Percentiles rank a stretch among this genome's conserved stretches.
phyloP scores from a whole-genome alignment of 805 yeast genomes.

The Myxozyma lipomycoides region DNA sequence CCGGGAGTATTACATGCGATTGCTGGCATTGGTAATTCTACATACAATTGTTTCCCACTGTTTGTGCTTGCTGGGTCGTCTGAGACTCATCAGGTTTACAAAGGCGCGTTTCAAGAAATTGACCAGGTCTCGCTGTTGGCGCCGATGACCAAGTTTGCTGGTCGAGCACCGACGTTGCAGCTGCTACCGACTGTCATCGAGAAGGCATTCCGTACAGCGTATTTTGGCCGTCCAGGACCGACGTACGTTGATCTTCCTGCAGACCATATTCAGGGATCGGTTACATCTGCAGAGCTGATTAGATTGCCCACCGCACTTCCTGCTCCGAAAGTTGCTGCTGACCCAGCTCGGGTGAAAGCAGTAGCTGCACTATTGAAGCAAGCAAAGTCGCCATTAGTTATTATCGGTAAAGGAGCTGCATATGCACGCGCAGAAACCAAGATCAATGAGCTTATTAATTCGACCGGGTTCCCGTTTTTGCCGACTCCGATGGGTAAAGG shows the following conservation, averaged over 20 bases:
- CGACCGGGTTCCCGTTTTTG: slow-evolving; percentile 51
- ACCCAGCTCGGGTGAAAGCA: slow-evolving; percentile 35
- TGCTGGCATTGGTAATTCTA: slow-evolving; percentile 63
- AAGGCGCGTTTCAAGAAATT: slow-evolving; percentile 69
- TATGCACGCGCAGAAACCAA: slow-evolving; percentile 42
- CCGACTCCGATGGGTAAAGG: slow-evolving; percentile 84
- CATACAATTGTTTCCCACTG: slow-evolving; percentile 61
- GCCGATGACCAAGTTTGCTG: slow-evolving; percentile 51
- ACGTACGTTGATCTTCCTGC: slow-evolving; percentile 66
- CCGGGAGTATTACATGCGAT: slow-evolving; percentile 68
- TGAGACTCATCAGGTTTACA: slow-evolving; percentile 46
- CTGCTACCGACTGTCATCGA: slow-evolving; percentile 42
- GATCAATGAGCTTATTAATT: slow-evolving; percentile 43
- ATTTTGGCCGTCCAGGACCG: slow-evolving; percentile 56
- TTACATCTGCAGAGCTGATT: slow-evolving; percentile 7
- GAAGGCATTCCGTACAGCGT: slow-evolving; percentile 46
- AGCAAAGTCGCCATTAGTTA: slow-evolving; percentile 50
- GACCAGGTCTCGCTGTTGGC: slow-evolving; percentile 55
- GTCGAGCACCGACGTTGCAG: slow-evolving; percentile 40
- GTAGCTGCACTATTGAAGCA: slow-evolving; percentile 39
- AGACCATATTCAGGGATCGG: slow-evolving; percentile 45
- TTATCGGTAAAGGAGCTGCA: slow-evolving; percentile 67
- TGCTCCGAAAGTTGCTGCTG: slow-evolving; percentile 42
- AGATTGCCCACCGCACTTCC: slow-evolving; percentile 6
- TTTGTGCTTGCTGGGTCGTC: slow-evolving; percentile 62